phyloP scores from a whole-genome alignment of 495 filamentous ascomycete species.

The Elaphomyces granulatus region DNA sequence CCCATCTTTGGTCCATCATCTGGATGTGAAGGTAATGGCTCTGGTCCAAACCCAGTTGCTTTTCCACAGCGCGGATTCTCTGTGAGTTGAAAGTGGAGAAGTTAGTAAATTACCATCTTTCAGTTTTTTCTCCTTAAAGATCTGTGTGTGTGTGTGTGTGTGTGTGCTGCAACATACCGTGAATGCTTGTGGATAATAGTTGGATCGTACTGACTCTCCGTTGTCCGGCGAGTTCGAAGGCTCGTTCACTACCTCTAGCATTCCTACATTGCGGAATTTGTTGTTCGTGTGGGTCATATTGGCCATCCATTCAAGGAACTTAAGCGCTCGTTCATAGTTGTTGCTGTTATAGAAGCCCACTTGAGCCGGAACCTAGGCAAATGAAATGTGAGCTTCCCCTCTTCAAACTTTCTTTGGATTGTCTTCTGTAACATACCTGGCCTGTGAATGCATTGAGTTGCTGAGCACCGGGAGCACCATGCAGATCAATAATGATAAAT shows the following conservation, averaged over 20 bases:
- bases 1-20: conserved; percentile 41
- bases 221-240: conserved; percentile 26
- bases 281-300: conserved; percentile 37
- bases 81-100: not conserved
- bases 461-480: conserved; percentile 49
- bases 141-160: too few species aligned
- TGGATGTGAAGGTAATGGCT: conserved; percentile 37
- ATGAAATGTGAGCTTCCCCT: too few species aligned
- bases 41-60: conserved; percentile 17
- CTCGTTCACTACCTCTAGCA: conserved; percentile 47
- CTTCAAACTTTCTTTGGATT: too few species aligned
- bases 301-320: conserved; percentile 46
- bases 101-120: too few species aligned
- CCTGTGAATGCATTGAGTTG: conserved; percentile 39
- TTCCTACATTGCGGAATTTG: conserved; percentile 42
- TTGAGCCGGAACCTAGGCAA: conserved; percentile 19
- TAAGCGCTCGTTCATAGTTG: conserved; percentile 41
- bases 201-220: conserved; percentile 20
- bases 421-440: conserved; percentile 25
- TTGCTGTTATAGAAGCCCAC: conserved; percentile 41
- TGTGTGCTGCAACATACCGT: conserved; percentile 10
- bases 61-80: conserved; percentile 35
- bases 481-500: conserved; percentile 51
- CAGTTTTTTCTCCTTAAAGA: too few species aligned
- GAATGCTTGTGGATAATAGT: conserved; percentile 37